Evolutionary conservation across 108 stramenopile species (phyloP).

Genomic region (Nitzschia sp.): DNA sequence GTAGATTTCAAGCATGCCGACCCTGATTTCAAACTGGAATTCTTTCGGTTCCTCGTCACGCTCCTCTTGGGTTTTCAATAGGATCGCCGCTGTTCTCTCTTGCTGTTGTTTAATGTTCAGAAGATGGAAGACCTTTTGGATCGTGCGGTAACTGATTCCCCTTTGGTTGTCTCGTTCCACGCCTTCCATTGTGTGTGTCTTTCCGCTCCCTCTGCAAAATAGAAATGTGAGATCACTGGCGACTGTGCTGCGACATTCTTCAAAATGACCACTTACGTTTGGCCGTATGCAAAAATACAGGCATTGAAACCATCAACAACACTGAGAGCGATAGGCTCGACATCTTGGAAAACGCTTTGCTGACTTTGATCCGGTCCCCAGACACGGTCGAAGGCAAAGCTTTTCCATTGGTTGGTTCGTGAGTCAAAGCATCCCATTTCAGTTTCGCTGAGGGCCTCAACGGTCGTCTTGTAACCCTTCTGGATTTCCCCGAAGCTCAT

Average conservation of each 20-base stretch:
- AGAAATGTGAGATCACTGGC: neutral
- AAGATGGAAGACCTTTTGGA: conserved; percentile 86
- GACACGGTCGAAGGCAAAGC: conserved; percentile 91
- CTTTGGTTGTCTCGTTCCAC: conserved; percentile 60
- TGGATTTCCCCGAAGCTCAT: conserved; percentile 73
- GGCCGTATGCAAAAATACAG: conserved; percentile 99
- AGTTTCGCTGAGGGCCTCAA: conserved; percentile 85
- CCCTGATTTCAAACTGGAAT: conserved; percentile 51
- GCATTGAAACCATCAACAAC: conserved; percentile 98
- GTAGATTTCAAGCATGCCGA: conserved; percentile 83
- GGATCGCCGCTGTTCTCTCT: conserved; percentile 40
- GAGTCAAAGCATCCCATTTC: conserved; percentile 87
- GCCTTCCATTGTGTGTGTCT: conserved; percentile 93
- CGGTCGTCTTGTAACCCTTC: conserved; percentile 63
- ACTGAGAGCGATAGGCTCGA: conserved; percentile 90
- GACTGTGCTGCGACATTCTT: neutral
- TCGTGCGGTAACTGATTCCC: conserved; percentile 87
- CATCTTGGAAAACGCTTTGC: conserved; percentile 91
- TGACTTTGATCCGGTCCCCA: conserved; percentile 92
- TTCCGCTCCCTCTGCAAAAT: conserved; percentile 67
- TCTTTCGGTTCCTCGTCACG: conserved; percentile 29
- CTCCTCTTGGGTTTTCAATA: conserved; percentile 34
- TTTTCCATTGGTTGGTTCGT: conserved; percentile 82
- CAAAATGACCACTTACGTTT: conserved; percentile 54
- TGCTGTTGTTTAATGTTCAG: conserved; percentile 71